Base-by-base conservation (phyloP, 2,329 filamentous ascomycete genomes). In the Chrysoporthe cubensis region DNA sequence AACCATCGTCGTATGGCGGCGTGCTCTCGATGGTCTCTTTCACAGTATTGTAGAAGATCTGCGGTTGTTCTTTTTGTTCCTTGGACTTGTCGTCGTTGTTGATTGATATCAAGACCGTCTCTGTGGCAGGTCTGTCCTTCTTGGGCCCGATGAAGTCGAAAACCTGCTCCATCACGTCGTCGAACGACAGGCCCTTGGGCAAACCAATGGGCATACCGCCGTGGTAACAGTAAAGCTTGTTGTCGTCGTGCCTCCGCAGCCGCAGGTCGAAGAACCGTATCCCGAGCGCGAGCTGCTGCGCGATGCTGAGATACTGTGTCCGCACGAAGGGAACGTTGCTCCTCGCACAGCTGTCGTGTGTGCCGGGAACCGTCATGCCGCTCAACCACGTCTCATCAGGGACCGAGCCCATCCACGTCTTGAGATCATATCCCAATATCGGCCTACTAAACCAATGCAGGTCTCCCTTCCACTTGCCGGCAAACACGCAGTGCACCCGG, bases 261-360 rank as follows among this genome's bases (percentile, higher is more conserved):
- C 90, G 84, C 66, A 92, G 85, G 74, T 93, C 90, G 71, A 93
- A 86, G 80, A 92, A 92, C 46, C 90, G 88, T 56, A 92, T 85
- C 2, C 91, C 91, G 71, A 92, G 88, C 26, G 85, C 81, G n/a
- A 93, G 82, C 75, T 93, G 90, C 69, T 87, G 85, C 57, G 79
- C 77, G 0, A 90, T 83, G 42, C 84, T 83, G 21, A 90, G 86
- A 48, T 88, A 85, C 78, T 93, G 90, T 72, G 90, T 92, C 52
- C 90, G 85, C n/a, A 92, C 90, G 9, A 89, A 91, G 0, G 90
- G 90, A 11, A 77, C 73, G 58, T 71, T 73, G 66, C 73, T 75
- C 59, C 75, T 69, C 50, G 76, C 76, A 56, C 71, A 72, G 26
- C 89, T 90, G 76, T 93, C 92, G 79, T 93, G 90, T 0, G 90